A percentile compares a stretch with the other conserved stretches of the same genome.
phyloP scores from a whole-genome alignment of 2,329 filamentous ascomycete species.

The Ceratocystis diversiconidia region DNA sequence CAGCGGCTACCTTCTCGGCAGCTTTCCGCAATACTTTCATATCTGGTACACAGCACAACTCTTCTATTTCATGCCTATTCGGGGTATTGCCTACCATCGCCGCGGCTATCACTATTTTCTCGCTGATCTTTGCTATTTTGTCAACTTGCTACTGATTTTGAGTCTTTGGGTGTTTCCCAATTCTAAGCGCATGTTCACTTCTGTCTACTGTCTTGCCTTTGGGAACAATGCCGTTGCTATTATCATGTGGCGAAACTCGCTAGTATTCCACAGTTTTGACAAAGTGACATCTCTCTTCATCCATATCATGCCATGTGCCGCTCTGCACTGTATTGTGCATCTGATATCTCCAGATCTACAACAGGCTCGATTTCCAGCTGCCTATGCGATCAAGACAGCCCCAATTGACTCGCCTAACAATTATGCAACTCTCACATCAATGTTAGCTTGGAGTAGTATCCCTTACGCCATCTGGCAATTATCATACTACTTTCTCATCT shows the following conservation, averaged over 20 bases:
- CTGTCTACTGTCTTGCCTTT: slow-evolving; percentile 80
- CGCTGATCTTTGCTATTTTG: slow-evolving; percentile 94
- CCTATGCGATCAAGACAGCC: slow-evolving; percentile 63
- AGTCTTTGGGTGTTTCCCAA: slow-evolving; percentile 81
- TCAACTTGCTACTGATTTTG: slow-evolving; percentile 72
- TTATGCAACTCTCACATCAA: slow-evolving; percentile 61
- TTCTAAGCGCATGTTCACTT: slow-evolving; percentile 83
- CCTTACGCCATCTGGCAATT: slow-evolving; percentile 92
- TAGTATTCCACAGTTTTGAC: slow-evolving; percentile 97
- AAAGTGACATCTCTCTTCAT: slow-evolving; percentile 98
- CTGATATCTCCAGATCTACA: slow-evolving; percentile 54
- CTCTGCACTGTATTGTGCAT: slow-evolving; percentile 84
- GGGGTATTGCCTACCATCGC: slow-evolving; percentile 78
- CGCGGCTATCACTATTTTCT: slow-evolving; percentile 95
- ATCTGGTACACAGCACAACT: slow-evolving; percentile 83
- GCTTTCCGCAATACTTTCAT: slow-evolving; percentile 72
- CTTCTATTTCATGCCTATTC: slow-evolving; percentile 92
- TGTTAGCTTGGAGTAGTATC: slow-evolving; percentile 88
- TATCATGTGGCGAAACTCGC: slow-evolving; percentile 96
- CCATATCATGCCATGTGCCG: slow-evolving; percentile 95
- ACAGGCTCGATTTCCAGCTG: slow-evolving; percentile 61
- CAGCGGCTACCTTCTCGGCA: slow-evolving; percentile 85
- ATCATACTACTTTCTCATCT: slow-evolving; percentile 87
- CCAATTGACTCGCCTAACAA: slow-evolving; percentile 59
- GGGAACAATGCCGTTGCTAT: slow-evolving; percentile 97